phyloP scores from a whole-genome alignment of 305 asterid genomes.

The Petunia hybrid region DNA sequence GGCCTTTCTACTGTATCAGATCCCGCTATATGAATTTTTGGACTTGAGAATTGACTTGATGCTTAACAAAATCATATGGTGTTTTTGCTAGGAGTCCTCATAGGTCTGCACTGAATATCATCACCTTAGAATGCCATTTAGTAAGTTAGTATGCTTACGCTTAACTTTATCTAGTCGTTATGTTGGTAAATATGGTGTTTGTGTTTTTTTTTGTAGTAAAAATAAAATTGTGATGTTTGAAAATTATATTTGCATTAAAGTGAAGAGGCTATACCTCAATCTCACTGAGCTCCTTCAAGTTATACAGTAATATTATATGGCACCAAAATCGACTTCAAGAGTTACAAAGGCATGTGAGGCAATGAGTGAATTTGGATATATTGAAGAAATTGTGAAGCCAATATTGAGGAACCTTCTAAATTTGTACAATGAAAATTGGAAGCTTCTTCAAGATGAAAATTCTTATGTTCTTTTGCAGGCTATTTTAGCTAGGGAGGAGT shows the following conservation, averaged over 20 bases:
- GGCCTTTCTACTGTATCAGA: neutral
- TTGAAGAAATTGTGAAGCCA: conserved; percentile 47
- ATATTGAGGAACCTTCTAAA: conserved; percentile 51
- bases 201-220: neutral
- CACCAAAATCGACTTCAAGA: neutral
- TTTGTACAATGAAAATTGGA: conserved; percentile 56
- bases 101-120: neutral
- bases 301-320: conserved; percentile 19
- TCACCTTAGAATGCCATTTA: neutral
- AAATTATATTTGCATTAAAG: neutral
- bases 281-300: conserved; percentile 23
- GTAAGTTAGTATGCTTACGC: neutral
- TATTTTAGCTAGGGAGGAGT: conserved; percentile 51
- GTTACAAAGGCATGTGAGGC: conserved; percentile 50
- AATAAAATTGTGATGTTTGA: neutral
- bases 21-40: neutral
- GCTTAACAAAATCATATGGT: neutral
- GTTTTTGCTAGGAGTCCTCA: too few species aligned
- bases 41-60: neutral
- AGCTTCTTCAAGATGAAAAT: conserved; percentile 60
- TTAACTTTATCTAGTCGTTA: too few species aligned
- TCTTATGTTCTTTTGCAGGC: conserved; percentile 61
- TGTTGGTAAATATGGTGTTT: neutral
- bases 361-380: conserved; percentile 56
- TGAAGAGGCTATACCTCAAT: conserved; percentile 12